A percentile compares a stretch with the other conserved stretches of the same genome.
phyloP scores from a whole-genome alignment of 352 stramenopile genomes.

The Pythium scleroteichum region DNA sequence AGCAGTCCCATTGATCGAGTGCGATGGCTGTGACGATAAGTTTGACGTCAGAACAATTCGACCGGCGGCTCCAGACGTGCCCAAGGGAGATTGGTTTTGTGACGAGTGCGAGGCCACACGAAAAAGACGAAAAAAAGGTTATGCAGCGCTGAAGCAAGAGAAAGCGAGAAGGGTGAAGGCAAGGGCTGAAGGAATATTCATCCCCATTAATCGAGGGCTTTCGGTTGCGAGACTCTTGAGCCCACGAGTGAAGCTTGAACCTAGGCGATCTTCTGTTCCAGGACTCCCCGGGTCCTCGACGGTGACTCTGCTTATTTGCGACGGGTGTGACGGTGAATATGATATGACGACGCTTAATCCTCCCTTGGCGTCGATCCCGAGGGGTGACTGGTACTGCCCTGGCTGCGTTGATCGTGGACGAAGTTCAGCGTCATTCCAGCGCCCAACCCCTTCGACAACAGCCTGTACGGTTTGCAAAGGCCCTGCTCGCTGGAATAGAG shows the following conservation, averaged over 20 bases:
- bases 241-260: conserved; percentile 4
- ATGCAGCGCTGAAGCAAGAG: conserved; percentile 28
- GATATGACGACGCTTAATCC: conserved; percentile 50
- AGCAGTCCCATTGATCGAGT: conserved; percentile 56
- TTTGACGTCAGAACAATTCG: conserved; percentile 52
- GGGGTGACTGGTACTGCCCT: conserved; percentile 49
- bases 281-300: conserved; percentile 6
- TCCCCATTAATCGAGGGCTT: not conserved
- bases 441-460: not conserved
- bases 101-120: conserved; percentile 21
- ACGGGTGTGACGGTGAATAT: conserved; percentile 65
- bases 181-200: not conserved
- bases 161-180: conserved; percentile 21
- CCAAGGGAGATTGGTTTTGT: conserved; percentile 51
- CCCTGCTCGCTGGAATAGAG: conserved; percentile 21
- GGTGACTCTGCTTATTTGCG: conserved; percentile 69
- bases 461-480: conserved; percentile 13
- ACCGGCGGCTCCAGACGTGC: conserved; percentile 46
- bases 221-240: conserved; percentile 1
- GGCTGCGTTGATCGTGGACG: not conserved
- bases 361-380: conserved; percentile 41
- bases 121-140: conserved; percentile 29
- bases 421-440: not conserved
- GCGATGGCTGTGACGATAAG: conserved; percentile 69
- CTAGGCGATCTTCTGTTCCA: not conserved